A percentile compares a stretch with the other conserved stretches of the same genome.
These are phyloP conservation scores for Lipomyces japonicus DNA, from an alignment of 805 yeast species.

Conservation along the genomic window DNA sequence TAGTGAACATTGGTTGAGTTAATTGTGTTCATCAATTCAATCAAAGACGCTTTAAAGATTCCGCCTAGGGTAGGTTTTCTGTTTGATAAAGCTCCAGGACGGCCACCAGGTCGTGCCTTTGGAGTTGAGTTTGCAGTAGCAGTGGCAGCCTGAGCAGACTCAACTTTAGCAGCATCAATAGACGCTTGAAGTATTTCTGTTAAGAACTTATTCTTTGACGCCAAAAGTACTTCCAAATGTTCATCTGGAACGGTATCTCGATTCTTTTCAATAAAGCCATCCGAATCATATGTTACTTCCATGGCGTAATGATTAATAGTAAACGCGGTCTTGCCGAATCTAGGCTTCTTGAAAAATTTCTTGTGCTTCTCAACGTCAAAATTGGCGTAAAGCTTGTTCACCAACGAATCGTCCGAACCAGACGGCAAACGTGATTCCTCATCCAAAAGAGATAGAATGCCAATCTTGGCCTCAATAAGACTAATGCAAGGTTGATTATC, in stretches of 20 bases:
- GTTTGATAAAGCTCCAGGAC: conserved; percentile 44
- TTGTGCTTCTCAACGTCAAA: conserved; percentile 51
- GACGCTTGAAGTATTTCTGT: conserved; percentile 57
- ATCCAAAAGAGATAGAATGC: conserved; percentile 81
- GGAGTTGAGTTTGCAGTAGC: conserved; percentile 41
- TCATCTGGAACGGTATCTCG: conserved; percentile 98
- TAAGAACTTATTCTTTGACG: conserved; percentile 63
- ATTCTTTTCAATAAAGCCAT: conserved; percentile 94
- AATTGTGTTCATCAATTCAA: conserved; percentile 88
- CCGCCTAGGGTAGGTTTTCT: conserved; percentile 93
- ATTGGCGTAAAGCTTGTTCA: conserved; percentile 81
- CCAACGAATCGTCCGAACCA: conserved; percentile 90
- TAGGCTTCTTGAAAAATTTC: conserved; percentile 81
- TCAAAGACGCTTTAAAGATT: conserved; percentile 85
- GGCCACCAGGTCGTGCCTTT: conserved; percentile 34
- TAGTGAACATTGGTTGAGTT: conserved; percentile 94
- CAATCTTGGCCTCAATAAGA: conserved; percentile 82
- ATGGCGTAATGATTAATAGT: conserved; percentile 91
- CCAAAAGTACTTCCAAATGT: conserved; percentile 76
- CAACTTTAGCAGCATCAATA: conserved; percentile 36
- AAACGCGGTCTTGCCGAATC: conserved; percentile 89
- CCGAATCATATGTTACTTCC: conserved; percentile 87
- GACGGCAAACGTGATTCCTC: conserved; percentile 94
- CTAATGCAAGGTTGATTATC: conserved; percentile 97
- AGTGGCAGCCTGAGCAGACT: conserved; percentile 26